A percentile compares a stretch with the other conserved stretches of the same genome.
These are phyloP conservation scores for Sarocladium oryzae DNA, from an alignment of 2,329 filamentous ascomycete genomes.

Conservation along the genomic window DNA sequence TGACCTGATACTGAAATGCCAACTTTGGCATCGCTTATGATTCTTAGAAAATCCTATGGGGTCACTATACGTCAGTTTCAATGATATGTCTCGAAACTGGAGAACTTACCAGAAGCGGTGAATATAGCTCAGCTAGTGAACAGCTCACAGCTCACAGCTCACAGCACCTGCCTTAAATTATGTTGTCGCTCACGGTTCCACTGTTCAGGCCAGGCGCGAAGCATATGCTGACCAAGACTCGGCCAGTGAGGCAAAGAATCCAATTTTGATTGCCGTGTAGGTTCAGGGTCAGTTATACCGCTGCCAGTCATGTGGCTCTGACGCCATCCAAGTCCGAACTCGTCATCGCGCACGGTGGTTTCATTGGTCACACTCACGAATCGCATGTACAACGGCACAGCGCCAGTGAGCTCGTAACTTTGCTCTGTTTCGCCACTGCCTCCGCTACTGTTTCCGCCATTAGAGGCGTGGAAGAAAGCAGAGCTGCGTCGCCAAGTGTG, in stretches of 20 bases:
- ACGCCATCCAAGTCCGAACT: not conserved
- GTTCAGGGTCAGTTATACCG: not conserved
- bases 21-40: too few species aligned
- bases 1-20: too few species aligned
- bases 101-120: too few species aligned
- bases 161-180: too few species aligned
- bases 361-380: constrained; percentile 6
- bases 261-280: not conserved
- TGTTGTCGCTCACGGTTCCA: not conserved
- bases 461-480: constrained; percentile 46
- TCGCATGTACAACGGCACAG: constrained; percentile 13
- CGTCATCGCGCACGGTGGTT: not conserved
- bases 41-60: too few species aligned
- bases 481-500: constrained; percentile 50
- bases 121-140: too few species aligned
- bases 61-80: too few species aligned
- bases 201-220: not conserved
- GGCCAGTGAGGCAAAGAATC: not conserved
- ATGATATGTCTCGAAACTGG: too few species aligned
- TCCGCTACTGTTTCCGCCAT: constrained; percentile 37
- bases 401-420: constrained; percentile 46
- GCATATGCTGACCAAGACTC: not conserved
- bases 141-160: too few species aligned
- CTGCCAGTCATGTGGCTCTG: not conserved
- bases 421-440: constrained; percentile 53